Base-by-base conservation (phyloP, 1,139 yeast species). In the Hanseniaspora uvarum region DNA sequence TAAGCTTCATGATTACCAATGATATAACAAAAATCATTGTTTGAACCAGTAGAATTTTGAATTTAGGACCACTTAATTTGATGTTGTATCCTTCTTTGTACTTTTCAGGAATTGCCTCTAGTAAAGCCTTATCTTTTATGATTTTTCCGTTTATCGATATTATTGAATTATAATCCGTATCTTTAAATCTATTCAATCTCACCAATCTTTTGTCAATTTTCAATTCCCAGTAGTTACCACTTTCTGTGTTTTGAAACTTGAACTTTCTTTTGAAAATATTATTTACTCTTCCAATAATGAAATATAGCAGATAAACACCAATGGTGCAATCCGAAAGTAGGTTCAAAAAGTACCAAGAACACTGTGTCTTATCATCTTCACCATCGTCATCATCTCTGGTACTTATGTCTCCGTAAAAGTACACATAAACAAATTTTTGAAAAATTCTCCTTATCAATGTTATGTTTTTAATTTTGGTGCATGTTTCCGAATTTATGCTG, bases 301-400 rank as follows among this genome's bases (percentile, higher is more conserved):
- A 66, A 80, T 84, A 88, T 43, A 92, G 72, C 3, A 89, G 76
- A 24, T 94, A 94, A 2, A 88, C 94, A 0, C 98, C 98, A n/a
- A 89, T 75, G 0, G 98, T 92, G 46, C 97, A 89, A 66, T 92
- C 98, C 64, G 89, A 77, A 21, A 89, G 75, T 44, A 89, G 78
- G 63, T 86, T 92, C 55, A 92, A 72, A 63, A 92, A 89, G 69
- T 92, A 92, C 94, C 96, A 89, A 61, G 84, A 87, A 64, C 94
- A 85, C 8, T 89, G 89, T 60, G 83, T 73, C 36, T 70, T 74
- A 26, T 66, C 68, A 14, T 65, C 69, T 11, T 64, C 68, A 31
- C 63, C 66, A n/a, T 57, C 59, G 5, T 56, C 60, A 21, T 14
- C 12, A n/a, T 12, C 24, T 14, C 21, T 11, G 3, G 7, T 40